phyloP scores from a whole-genome alignment of 1,284 basidiomycete species.

The Schizophyllum amplum region DNA sequence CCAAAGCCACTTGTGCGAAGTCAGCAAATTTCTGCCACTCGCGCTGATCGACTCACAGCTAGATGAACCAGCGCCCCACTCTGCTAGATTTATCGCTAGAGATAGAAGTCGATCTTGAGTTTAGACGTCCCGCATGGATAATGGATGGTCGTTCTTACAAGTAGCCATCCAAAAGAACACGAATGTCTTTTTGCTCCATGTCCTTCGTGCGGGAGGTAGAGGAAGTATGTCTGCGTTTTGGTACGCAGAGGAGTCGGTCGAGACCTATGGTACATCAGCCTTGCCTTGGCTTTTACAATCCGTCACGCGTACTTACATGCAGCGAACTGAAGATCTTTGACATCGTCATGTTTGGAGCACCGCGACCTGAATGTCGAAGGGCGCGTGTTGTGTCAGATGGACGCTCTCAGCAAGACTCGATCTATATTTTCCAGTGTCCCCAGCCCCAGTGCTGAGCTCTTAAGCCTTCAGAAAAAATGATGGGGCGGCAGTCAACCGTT shows the following conservation, averaged over 20 bases:
- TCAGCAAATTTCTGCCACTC: neutral
- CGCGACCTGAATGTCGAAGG: too few relatives aligned
- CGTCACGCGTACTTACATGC: neutral
- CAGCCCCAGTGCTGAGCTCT: neutral
- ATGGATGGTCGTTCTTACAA: conserved; percentile 10
- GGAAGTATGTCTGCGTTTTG: conserved; percentile 21
- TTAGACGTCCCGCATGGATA: neutral
- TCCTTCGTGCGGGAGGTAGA: conserved; percentile 18
- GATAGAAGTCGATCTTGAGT: neutral
- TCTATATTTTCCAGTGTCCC: neutral
- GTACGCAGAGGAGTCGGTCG: conserved; percentile 19
- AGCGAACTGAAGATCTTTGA: neutral
- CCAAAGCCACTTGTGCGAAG: conserved; percentile 18
- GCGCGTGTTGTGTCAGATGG: neutral
- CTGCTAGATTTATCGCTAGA: conserved; percentile 22
- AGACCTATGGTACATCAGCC: conserved; percentile 8
- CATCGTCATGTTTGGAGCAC: too few relatives aligned
- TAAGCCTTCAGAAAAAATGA: neutral
- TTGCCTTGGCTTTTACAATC: neutral
- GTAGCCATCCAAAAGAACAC: conserved; percentile 24
- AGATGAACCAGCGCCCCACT: conserved; percentile 24
- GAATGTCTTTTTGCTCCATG: conserved; percentile 20
- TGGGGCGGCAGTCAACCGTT: neutral
- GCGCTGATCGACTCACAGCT: conserved; percentile 13
- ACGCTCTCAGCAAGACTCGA: neutral